Conservation (phyloP, 768 basidiomycete genomes). For the Psilocybe sp. region DNA sequence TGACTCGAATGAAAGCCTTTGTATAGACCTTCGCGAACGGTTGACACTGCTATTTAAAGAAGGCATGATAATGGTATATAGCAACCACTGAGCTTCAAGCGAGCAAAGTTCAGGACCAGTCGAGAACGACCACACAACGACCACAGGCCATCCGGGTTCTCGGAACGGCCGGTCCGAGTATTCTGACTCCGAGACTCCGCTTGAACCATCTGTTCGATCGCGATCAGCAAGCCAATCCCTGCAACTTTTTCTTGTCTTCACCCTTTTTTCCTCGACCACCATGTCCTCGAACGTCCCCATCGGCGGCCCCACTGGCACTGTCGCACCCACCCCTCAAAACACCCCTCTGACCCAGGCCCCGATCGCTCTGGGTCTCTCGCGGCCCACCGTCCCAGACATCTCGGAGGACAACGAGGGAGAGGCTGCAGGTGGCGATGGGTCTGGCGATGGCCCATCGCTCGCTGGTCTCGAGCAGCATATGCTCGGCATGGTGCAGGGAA, state of each 20-base stretch:
- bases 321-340: slow-evolving; percentile 94
- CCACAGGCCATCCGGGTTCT: no score
- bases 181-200: no score
- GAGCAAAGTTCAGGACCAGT: no score
- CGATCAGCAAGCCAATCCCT: neutral
- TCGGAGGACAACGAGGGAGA: slow-evolving; percentile 75
- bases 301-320: slow-evolving; percentile 47
- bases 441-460: slow-evolving; percentile 36
- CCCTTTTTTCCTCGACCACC: slow-evolving; percentile 10
- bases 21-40: no score
- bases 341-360: slow-evolving; percentile 84
- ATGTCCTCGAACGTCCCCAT: slow-evolving; percentile 77
- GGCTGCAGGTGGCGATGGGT: slow-evolving; percentile 37
- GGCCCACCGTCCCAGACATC: slow-evolving; percentile 88
- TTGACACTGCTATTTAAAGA: no score
- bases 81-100: no score
- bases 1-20: no score
- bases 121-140: no score
- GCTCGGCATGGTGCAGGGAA: slow-evolving; percentile 84
- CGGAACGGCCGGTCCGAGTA: no score
- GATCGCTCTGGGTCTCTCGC: slow-evolving; percentile 73
- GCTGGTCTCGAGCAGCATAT: slow-evolving; percentile 57
- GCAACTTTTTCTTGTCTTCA: slow-evolving; percentile 9
- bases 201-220: no score
- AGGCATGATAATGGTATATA: no score